Conservation (phyloP, 371 early-diverging fungal genomes). For the Mycotypha africana region DNA sequence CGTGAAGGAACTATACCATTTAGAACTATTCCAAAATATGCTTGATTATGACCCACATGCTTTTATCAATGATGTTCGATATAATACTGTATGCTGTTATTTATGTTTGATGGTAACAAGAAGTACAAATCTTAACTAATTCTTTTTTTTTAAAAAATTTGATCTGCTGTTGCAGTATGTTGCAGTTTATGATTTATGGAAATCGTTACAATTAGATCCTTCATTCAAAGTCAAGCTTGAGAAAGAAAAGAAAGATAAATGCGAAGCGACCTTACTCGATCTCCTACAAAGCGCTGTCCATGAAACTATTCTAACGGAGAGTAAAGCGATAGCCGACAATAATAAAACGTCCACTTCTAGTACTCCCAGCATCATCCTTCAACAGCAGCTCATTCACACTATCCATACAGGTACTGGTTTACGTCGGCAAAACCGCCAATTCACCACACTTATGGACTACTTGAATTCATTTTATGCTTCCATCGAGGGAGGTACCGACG, state of each 20-base stretch:
- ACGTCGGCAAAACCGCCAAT: constrained; percentile 28
- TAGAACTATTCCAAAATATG: constrained; percentile 50
- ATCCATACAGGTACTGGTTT: constrained; percentile 26
- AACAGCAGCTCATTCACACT: constrained; percentile 10
- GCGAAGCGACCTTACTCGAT: constrained; percentile 29
- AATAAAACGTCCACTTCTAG: no score
- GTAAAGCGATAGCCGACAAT: constrained; percentile 7
- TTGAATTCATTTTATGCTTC: constrained; percentile 50
- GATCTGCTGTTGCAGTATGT: constrained; percentile 25
- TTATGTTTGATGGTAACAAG: no score
- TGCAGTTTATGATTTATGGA: constrained; percentile 46
- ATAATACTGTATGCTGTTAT: constrained; percentile 47
- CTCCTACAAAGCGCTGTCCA: constrained; percentile 29
- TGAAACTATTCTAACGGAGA: constrained; percentile 11
- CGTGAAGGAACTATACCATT: constrained; percentile 54
- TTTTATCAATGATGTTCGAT: constrained; percentile 44
- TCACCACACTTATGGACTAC: constrained; percentile 40
- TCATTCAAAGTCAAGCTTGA: background rate
- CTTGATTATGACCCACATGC: constrained; percentile 48
- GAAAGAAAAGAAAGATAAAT: no score
- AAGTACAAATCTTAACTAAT: background rate
- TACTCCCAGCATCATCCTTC: background rate
- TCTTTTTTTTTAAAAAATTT: background rate
- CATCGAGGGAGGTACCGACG: constrained; percentile 48
- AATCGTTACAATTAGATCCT: constrained; percentile 5